Evolutionary conservation across 2,329 filamentous ascomycete species (phyloP).

Genomic region (Fusarium nanum): DNA sequence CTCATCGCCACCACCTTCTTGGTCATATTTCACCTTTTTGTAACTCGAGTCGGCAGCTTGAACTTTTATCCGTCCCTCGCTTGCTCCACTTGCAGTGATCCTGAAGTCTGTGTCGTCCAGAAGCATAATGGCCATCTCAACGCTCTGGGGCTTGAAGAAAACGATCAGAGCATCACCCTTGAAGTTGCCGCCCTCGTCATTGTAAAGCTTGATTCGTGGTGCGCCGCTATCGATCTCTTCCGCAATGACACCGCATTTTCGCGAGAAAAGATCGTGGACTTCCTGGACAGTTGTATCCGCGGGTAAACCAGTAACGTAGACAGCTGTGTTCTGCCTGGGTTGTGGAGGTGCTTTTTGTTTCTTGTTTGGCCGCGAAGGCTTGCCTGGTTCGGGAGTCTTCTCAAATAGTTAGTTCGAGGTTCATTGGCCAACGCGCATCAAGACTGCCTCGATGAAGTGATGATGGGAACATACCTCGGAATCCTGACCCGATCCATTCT

Average conservation of each 20-base stretch:
- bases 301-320: conserved; percentile 92
- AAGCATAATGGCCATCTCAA: conserved; percentile 83
- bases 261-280: conserved; percentile 83
- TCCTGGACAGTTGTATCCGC: conserved; percentile 82
- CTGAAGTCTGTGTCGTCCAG: conserved; percentile 87
- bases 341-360: conserved; percentile 61
- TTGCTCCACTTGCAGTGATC: conserved; percentile 63
- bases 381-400: conserved; percentile 50
- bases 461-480: conserved; percentile 57
- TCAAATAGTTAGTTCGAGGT: conserved; percentile 18
- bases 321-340: conserved; percentile 81
- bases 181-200: conserved; percentile 81
- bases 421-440: neutral
- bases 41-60: conserved; percentile 89
- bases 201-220: conserved; percentile 94
- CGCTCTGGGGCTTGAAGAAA: conserved; percentile 95
- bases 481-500: conserved; percentile 53
- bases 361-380: conserved; percentile 56
- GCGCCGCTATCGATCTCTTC: conserved; percentile 91
- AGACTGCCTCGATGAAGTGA: neutral
- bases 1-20: conserved; percentile 46
- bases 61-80: conserved; percentile 78
- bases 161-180: conserved; percentile 94
- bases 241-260: conserved; percentile 89
- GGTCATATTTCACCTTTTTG: conserved; percentile 83